Percentiles rank a stretch among this genome's conserved stretches.
Conservation (phyloP, 2,329 filamentous ascomycete genomes). For the Paraphaeosphaeria sporulosa region DNA sequence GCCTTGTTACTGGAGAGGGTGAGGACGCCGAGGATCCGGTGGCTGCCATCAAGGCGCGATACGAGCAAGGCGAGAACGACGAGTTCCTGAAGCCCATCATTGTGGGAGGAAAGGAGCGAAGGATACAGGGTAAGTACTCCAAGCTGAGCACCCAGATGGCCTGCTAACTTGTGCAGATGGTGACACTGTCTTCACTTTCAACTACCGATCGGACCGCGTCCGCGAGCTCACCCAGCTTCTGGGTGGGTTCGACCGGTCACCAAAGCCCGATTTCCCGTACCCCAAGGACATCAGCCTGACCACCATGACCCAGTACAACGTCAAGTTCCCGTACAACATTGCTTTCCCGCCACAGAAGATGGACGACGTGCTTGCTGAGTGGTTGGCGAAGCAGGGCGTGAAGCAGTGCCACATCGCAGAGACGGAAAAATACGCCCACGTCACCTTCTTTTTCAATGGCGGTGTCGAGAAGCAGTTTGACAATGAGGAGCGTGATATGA, state of each 20-base stretch:
- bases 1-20: constrained; percentile 83
- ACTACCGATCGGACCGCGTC: constrained; percentile 98
- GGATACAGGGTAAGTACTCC: constrained; percentile 74
- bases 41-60: constrained; percentile 84
- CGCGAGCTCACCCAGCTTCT: constrained; percentile 95
- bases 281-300: constrained; percentile 87
- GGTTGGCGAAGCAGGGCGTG: constrained; percentile 85
- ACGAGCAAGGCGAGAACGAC: constrained; percentile 87
- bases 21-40: constrained; percentile 86
- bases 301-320: constrained; percentile 99
- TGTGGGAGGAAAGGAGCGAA: constrained; percentile 82
- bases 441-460: constrained; percentile 99
- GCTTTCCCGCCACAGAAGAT: constrained; percentile 95
- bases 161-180: constrained; percentile 66
- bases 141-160: constrained; percentile 38
- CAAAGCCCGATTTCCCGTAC: constrained; percentile 89
- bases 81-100: constrained; percentile 99
- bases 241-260: constrained; percentile 90
- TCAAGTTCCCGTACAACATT: constrained; percentile 88
- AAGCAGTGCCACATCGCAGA: constrained; percentile 97
- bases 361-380: constrained; percentile 98
- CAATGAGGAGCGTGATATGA: constrained; percentile 90
- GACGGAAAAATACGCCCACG: constrained; percentile 99
- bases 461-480: constrained; percentile 96
- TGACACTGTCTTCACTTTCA: constrained; percentile 99